Conservation (phyloP, 2,329 filamentous ascomycete species). For the Achaetomium macrosporum region DNA sequence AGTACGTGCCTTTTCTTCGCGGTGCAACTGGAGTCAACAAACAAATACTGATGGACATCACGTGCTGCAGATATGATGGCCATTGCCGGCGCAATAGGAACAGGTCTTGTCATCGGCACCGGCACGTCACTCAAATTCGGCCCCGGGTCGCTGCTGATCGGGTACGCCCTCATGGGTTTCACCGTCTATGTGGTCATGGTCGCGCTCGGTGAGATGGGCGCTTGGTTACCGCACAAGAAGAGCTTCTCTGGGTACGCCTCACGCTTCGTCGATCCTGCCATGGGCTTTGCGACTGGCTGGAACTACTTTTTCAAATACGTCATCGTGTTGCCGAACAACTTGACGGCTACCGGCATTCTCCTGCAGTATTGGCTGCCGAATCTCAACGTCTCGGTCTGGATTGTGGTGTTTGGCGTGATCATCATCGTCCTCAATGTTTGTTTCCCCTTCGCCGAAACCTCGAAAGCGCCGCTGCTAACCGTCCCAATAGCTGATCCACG, state of each 20-base stretch:
- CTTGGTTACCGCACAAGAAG: conserved; percentile 57
- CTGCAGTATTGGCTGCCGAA: conserved; percentile 35
- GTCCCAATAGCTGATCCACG: conserved; percentile 29
- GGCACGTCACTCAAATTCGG: conserved; percentile 46
- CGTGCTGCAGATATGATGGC: conserved; percentile 30
- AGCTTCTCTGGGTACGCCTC: conserved; percentile 61
- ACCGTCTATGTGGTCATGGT: conserved; percentile 60
- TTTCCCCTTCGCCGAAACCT: background rate
- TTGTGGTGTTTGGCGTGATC: conserved; percentile 31
- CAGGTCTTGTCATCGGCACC: conserved; percentile 45
- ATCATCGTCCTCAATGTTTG: conserved; percentile 34
- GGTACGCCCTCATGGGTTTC: conserved; percentile 36
- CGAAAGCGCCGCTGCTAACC: background rate
- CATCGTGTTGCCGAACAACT: conserved; percentile 34
- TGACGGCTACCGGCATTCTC: conserved; percentile 35
- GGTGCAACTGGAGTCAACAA: background rate
- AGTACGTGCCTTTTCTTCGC: conserved; percentile 16
- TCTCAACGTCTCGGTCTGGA: conserved; percentile 35
- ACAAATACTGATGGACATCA: background rate
- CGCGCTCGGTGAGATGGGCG: conserved; percentile 63
- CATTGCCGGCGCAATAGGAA: conserved; percentile 35
- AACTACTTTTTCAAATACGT: conserved; percentile 43
- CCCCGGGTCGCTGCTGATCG: conserved; percentile 35
- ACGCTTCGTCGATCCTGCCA: conserved; percentile 52
- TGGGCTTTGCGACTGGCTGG: conserved; percentile 40